phyloP scores from a whole-genome alignment of 192 early-diverging fungal genomes.

The Gigaspora rosea region DNA sequence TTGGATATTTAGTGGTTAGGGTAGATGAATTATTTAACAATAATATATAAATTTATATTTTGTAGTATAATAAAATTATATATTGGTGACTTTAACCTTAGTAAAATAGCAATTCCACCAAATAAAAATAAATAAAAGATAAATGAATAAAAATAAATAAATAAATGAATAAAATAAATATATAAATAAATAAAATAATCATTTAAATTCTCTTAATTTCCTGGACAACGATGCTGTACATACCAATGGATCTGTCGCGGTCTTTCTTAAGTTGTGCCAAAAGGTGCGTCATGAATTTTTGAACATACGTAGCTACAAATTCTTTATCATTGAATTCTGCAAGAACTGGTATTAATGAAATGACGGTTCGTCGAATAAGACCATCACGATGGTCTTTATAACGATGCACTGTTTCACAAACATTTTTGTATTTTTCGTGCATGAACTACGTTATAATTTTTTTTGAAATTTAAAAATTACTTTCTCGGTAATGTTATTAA shows the following conservation, averaged over 20 bases:
- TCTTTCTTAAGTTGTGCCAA: constrained; percentile 73
- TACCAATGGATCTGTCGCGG: constrained; percentile 60
- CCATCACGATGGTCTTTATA: constrained; percentile 79
- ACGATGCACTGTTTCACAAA: constrained; percentile 74
- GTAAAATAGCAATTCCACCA: too few species aligned
- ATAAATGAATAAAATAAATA: not conserved
- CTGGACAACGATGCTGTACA: not conserved
- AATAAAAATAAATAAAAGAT: too few species aligned
- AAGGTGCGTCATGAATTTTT: constrained; percentile 73
- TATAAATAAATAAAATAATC: not conserved
- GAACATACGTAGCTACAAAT: constrained; percentile 73
- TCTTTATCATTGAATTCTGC: constrained; percentile 74
- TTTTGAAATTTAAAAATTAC: not conserved
- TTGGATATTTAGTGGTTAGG: too few species aligned
- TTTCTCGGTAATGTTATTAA: not conserved
- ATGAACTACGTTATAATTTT: constrained; percentile 75
- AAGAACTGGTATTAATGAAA: constrained; percentile 78
- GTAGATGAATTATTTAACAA: too few species aligned
- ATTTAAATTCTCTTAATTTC: not conserved
- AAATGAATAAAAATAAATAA: not conserved
- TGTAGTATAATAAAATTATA: too few species aligned
- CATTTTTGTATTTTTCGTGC: constrained; percentile 72
- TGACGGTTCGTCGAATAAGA: constrained; percentile 80
- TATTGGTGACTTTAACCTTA: too few species aligned
- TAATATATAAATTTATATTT: too few species aligned